phyloP scores from a whole-genome alignment of 257 asterid genomes.

The Capsicum rhomboideum region DNA sequence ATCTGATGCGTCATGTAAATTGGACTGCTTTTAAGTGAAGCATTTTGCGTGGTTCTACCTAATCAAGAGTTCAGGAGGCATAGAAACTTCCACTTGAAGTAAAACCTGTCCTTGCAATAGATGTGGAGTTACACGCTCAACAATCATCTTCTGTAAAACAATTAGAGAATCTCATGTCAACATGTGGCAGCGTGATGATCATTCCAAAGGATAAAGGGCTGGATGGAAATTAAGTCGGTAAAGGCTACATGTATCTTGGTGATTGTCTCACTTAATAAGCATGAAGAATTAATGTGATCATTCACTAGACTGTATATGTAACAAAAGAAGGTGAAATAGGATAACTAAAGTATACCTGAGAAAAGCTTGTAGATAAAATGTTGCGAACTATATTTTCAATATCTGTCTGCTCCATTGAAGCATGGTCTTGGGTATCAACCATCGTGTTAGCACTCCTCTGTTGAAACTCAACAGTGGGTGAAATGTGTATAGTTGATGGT shows the following conservation, averaged over 20 bases:
- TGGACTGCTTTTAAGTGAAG: not conserved
- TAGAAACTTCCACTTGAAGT: conserved; percentile 81
- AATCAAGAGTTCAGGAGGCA: conserved; percentile 56
- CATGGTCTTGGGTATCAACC: conserved; percentile 8
- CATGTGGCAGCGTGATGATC: not conserved
- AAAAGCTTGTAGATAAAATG: conserved; percentile 50
- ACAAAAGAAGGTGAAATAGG: not conserved
- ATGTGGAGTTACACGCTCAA: conserved; percentile 72
- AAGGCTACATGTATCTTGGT: not conserved
- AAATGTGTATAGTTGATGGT: conserved; percentile 45
- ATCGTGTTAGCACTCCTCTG: conserved; percentile 15
- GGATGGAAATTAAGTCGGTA: not conserved
- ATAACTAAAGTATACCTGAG: conserved; percentile 39
- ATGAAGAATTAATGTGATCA: not conserved
- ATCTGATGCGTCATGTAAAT: not conserved
- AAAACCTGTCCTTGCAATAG: conserved; percentile 67
- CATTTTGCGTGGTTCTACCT: conserved; percentile 28
- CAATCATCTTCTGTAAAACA: conserved; percentile 57
- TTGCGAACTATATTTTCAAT: conserved; percentile 43
- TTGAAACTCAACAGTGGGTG: conserved; percentile 12
- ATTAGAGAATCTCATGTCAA: not conserved
- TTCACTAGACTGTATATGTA: not conserved
- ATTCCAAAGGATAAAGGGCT: not conserved
- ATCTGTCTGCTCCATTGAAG: conserved; percentile 30
- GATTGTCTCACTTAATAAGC: not conserved